A percentile compares a stretch with the other conserved stretches of the same genome.
Evolutionary conservation across 345 rosid genomes (phyloP).

Genomic region (Salix arbutifolia): DNA sequence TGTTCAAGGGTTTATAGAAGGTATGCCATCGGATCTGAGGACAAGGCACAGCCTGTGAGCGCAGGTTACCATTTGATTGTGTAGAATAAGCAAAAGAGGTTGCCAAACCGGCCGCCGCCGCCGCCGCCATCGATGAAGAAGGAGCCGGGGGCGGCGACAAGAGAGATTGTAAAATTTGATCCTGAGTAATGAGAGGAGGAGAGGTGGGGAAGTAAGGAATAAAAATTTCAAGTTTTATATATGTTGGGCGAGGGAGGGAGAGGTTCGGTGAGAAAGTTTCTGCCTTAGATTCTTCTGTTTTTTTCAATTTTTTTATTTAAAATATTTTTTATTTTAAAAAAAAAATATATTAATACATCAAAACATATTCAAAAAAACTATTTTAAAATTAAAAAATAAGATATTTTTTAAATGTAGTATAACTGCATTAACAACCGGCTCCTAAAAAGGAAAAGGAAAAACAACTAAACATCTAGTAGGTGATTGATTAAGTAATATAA

Average conservation of each 20-base stretch:
- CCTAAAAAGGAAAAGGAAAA: no score
- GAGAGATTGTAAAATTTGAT: not conserved
- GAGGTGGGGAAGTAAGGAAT: not conserved
- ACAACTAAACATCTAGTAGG: no score
- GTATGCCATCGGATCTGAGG: not conserved
- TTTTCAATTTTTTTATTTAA: no score
- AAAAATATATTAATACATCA: no score
- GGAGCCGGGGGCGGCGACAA: not conserved
- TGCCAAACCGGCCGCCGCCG: not conserved
- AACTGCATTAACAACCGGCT: no score
- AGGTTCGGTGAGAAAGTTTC: not conserved
- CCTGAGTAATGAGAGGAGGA: not conserved
- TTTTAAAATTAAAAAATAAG: no score
- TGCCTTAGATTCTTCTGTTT: no score
- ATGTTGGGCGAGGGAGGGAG: not conserved
- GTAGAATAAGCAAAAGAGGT: not conserved
- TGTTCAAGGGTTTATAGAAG: not conserved
- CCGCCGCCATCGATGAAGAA: not conserved
- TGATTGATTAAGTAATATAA: no score
- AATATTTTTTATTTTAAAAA: no score
- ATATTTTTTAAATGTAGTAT: no score
- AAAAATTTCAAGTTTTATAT: not conserved
- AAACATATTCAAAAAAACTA: no score
- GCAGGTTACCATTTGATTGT: not conserved
- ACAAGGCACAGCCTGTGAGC: not conserved